Evolutionary conservation across 805 yeast genomes (phyloP).

Genomic region (Yarrowia bubula): DNA sequence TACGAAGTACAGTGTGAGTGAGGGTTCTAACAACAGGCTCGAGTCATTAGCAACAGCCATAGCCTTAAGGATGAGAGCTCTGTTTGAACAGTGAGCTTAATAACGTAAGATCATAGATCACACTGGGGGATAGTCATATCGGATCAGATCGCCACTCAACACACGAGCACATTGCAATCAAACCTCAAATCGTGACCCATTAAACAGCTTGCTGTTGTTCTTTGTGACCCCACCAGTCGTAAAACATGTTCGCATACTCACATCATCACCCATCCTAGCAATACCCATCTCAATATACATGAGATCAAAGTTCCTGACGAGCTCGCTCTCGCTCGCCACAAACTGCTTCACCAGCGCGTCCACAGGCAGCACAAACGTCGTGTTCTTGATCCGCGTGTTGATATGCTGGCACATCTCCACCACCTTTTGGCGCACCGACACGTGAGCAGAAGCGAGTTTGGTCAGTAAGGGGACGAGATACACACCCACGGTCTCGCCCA

Average conservation of each 20-base stretch:
- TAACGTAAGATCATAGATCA: too few species aligned
- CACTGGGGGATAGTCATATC: too few species aligned
- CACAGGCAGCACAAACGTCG: slow-evolving; percentile 58
- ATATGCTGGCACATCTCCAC: slow-evolving; percentile 65
- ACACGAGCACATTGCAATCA: too few species aligned
- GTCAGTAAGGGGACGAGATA: slow-evolving; percentile 76
- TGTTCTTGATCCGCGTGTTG: slow-evolving; percentile 58
- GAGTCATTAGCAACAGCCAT: too few species aligned
- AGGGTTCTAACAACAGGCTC: too few species aligned
- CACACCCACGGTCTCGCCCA: slow-evolving; percentile 56
- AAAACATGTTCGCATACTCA: not conserved
- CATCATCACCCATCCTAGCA: slow-evolving; percentile 46
- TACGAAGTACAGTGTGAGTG: too few species aligned
- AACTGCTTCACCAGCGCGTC: slow-evolving; percentile 63
- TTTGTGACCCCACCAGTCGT: too few species aligned
- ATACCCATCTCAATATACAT: slow-evolving; percentile 67
- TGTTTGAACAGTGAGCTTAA: too few species aligned
- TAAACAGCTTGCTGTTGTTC: too few species aligned
- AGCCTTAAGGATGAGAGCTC: too few species aligned
- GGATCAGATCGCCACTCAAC: too few species aligned
- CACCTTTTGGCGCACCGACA: slow-evolving; percentile 64
- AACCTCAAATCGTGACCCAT: too few species aligned
- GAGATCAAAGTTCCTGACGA: slow-evolving; percentile 39
- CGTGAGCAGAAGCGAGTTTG: slow-evolving; percentile 71
- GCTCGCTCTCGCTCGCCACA: slow-evolving; percentile 26